Conservation (phyloP, 2,329 filamentous ascomycete species). For the Colletotrichum lupini region DNA sequence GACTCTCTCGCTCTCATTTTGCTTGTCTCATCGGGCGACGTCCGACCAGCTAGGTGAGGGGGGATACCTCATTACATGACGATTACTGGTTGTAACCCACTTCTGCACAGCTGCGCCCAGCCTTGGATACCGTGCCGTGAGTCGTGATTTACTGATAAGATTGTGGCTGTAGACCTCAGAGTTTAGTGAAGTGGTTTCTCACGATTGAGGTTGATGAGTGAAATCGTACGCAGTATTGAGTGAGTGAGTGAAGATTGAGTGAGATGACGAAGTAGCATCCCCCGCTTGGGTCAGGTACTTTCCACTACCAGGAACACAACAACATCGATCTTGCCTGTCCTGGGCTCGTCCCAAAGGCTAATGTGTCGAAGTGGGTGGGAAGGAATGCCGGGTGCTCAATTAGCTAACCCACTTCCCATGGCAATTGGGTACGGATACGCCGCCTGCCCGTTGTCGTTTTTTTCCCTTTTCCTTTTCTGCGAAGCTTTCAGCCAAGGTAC, state of each 20-base stretch:
- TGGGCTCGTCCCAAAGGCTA: background rate
- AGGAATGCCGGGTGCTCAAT: background rate
- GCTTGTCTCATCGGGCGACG: background rate
- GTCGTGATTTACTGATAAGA: background rate
- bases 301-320: background rate
- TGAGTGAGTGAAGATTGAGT: background rate
- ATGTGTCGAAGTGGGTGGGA: background rate
- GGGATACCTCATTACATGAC: background rate
- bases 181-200: background rate
- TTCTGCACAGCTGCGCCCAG: background rate
- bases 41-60: background rate
- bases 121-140: background rate
- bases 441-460: background rate
- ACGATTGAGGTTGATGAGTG: background rate
- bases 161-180: no score
- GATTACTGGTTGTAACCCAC: slow-evolving; percentile 11
- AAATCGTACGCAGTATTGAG: background rate
- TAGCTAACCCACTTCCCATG: slow-evolving; percentile 26
- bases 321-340: slow-evolving; percentile 6
- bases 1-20: background rate
- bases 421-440: slow-evolving; percentile 13
- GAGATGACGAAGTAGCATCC: background rate
- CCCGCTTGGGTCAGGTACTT: background rate
- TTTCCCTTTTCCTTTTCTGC: background rate
- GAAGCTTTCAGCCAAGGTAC: background rate